Conservation (phyloP, 345 rosid species). For the Hirschfeldia incana region DNA sequence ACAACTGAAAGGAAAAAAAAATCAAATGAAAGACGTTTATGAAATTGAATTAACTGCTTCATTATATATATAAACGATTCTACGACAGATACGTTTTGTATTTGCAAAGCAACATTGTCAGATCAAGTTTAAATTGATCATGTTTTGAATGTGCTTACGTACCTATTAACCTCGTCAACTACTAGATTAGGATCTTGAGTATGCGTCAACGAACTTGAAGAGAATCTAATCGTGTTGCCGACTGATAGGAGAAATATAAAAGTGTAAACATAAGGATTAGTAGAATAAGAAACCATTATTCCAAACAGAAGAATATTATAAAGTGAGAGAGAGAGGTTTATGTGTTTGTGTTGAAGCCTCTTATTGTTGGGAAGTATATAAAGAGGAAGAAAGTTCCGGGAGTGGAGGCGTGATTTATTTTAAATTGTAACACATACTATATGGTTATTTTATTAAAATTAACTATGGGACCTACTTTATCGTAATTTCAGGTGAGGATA, state of each 20-base stretch:
- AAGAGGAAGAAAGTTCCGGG: conserved; percentile 52
- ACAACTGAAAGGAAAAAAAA: not conserved
- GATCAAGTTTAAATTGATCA: not conserved
- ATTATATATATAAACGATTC: not conserved
- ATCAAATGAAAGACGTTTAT: not conserved
- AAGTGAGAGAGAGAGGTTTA: not conserved
- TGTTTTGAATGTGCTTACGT: not conserved
- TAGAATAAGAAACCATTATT: conserved; percentile 23
- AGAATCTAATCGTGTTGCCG: conserved; percentile 4
- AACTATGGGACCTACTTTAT: conserved; percentile 44
- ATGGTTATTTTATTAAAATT: conserved; percentile 16
- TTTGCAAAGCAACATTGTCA: not conserved
- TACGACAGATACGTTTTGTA: not conserved
- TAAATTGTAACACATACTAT: not conserved
- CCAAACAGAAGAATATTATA: not conserved
- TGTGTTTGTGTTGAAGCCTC: conserved; percentile 19
- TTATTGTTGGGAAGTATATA: conserved; percentile 34
- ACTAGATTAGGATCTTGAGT: conserved; percentile 36
- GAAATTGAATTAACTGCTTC: not conserved
- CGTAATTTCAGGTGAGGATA: conserved; percentile 53
- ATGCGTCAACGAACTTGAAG: conserved; percentile 22
- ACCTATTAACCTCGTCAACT: conserved; percentile 40
- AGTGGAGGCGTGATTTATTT: conserved; percentile 65
- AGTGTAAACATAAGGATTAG: not conserved
- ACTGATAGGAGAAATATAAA: conserved; percentile 12